Evolutionary conservation across 768 basidiomycete genomes (phyloP), one percentile per base, ranked within the genome.

Genomic region (Boletus tomentosulus): DNA sequence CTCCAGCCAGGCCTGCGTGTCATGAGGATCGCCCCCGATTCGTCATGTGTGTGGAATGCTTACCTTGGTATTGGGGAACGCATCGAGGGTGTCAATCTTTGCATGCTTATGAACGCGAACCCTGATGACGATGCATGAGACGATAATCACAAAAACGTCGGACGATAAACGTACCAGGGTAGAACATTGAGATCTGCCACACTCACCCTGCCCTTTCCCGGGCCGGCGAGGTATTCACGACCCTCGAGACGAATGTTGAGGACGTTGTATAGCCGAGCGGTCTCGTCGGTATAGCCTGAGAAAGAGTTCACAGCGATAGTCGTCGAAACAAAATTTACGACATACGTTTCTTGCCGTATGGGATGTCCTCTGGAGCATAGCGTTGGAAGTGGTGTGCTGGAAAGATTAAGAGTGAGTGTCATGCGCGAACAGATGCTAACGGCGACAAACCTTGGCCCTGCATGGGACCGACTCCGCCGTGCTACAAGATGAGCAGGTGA

Each of bases 381-480:
- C 69, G 68, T 50, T 72, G 75, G 73, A 92, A 94, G 72, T 90
- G 87, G 64, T 83, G 80, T 11, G 87, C 85, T 82, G 63, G 8
- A 25, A 16, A 33, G 25, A 16, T 43, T 39, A 41, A 24, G 13
- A 46, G 51, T 43, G 5, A n/a, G 30, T 51, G 68, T 65, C 58
- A 33, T n/a, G 16, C 10, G 2, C 6, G 12, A 6, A 38, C 1
- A 31, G 7, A 10, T n/a, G 24, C 6, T 2, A 27, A 51, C 49
- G 33, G 15, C 1, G 16, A 31, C 50, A 31, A 46, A 68, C 71
- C 66, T 73, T 90, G 87, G 30, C 89, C 87, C 74, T 92, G 89
- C 88, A 92, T 93, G n/a, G 91, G 89, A 27, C 89, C 89, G 24
- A 90, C 69, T 25, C 86, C 89, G 1, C 87, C 89, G 64, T 90